Evolutionary conservation across 768 basidiomycete genomes (phyloP), one percentile per base, ranked within the genome.

Genomic region (Piloderma croceum): DNA sequence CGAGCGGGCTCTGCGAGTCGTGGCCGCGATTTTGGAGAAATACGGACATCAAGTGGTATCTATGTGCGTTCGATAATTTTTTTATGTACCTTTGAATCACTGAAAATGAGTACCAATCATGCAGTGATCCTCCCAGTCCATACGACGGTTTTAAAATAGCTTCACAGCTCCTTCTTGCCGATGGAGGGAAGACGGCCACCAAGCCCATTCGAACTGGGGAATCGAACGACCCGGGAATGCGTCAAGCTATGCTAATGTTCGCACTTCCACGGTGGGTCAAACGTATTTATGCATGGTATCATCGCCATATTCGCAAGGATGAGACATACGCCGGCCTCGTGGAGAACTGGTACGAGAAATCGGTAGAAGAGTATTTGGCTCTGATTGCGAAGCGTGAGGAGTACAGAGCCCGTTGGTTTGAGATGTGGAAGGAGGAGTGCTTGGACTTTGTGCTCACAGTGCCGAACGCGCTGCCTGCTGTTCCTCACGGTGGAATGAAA

Each of bases 381-480:
- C 67, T 79, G 18, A 60, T 79, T 4, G 70, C 58, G 7, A 57
- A 63, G 44, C 64, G 75, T 1, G 68, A 70, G 33, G 52, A 45
- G n/a, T 73, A 70, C 37, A 60, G 64, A 6, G 71, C 39, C 12
- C 51, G 51, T 34, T 73, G 70, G 64, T 64, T 63, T 49, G 54
- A 50, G 23, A 52, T 62, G 21, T 62, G 63, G 63, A 49, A 65
- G 61, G 48, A 64, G 62, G 42, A 74, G 59, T 60, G 72, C 5
- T 59, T 84, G 4, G 81, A 85, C 56, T 83, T 78, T 54, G 61
- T 82, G 17, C 57, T 81, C 39, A 81, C 73, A 2, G 79, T 77
- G 5, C 78, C 77, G 10, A 73, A 77, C 48, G 67, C 77, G n/a
- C 60, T 77, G 31, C 78, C 82, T 2, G 82, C 81, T 0, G 59